phyloP scores from a whole-genome alignment of 345 rosid species.

The Reutealis trisperma region DNA sequence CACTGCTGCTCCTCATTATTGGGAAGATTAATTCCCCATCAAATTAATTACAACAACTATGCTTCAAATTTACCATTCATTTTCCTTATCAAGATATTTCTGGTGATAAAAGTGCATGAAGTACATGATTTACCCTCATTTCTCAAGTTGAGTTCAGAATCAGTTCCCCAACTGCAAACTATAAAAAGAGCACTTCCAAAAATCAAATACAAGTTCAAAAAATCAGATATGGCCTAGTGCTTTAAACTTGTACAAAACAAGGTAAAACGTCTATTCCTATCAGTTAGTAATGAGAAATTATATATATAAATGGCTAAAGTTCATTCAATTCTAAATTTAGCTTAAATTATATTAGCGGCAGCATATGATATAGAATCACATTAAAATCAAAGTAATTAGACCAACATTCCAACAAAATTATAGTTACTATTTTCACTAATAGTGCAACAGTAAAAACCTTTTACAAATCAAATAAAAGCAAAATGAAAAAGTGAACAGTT shows the following conservation, averaged over 20 bases:
- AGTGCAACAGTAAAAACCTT: not conserved
- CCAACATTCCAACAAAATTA: not conserved
- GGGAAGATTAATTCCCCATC: constrained; percentile 7
- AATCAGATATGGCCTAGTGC: not conserved
- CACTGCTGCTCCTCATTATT: constrained; percentile 7
- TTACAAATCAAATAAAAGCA: not conserved
- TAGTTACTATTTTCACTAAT: too few relatives aligned
- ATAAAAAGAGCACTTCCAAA: not conserved
- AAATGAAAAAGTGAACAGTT: not conserved
- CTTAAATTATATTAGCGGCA: not conserved
- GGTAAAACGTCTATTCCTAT: not conserved
- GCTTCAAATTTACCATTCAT: constrained; percentile 11
- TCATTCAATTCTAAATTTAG: not conserved
- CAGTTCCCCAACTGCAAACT: not conserved
- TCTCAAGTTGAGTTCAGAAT: not conserved
- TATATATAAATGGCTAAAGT: not conserved
- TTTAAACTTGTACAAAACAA: not conserved
- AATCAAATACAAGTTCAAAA: not conserved
- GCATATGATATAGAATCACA: not conserved
- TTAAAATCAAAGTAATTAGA: not conserved
- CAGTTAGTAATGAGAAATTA: not conserved
- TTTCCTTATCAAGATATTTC: constrained; percentile 13
- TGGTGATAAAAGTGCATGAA: not conserved
- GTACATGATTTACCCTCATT: too few relatives aligned
- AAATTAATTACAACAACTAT: constrained; percentile 6